Evolutionary conservation across 495 filamentous ascomycete species (phyloP).

Genomic region (Lasiosphaeria miniovina): DNA sequence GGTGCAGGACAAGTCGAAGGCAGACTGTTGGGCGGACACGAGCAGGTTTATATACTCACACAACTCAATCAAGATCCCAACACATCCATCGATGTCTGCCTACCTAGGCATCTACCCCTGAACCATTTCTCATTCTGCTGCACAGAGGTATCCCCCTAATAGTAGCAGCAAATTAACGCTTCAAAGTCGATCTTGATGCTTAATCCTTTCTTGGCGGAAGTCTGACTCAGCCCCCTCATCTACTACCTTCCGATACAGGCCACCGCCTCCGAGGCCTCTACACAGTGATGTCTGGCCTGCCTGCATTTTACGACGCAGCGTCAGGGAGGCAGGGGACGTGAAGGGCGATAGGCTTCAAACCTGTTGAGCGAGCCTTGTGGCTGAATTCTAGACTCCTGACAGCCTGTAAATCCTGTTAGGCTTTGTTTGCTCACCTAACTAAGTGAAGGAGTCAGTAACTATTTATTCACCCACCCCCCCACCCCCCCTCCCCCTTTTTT

Average conservation of each 20-base stretch:
- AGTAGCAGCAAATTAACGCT: not conserved
- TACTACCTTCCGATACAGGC: not conserved
- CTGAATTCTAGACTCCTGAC: not conserved
- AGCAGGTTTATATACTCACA: constrained; percentile 1
- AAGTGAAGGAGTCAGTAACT: not conserved
- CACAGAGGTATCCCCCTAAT: not conserved
- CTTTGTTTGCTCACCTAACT: not conserved
- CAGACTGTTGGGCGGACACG: not conserved
- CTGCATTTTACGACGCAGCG: not conserved
- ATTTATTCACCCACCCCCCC: not conserved
- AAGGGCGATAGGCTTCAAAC: not conserved
- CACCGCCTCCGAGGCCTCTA: not conserved
- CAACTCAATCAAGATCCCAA: not conserved
- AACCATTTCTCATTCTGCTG: not conserved
- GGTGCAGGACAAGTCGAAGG: not conserved
- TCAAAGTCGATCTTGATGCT: not conserved
- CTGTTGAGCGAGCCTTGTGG: not conserved
- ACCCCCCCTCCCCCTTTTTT: too few relatives aligned
- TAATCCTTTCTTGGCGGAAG: not conserved
- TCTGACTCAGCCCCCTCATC: not conserved
- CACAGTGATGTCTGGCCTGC: not conserved
- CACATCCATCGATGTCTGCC: not conserved
- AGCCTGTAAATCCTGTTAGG: not conserved
- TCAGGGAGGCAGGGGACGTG: not conserved
- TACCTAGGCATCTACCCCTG: not conserved